phyloP scores from a whole-genome alignment of 2,329 filamentous ascomycete species.

The Beauveria brongniartii region DNA sequence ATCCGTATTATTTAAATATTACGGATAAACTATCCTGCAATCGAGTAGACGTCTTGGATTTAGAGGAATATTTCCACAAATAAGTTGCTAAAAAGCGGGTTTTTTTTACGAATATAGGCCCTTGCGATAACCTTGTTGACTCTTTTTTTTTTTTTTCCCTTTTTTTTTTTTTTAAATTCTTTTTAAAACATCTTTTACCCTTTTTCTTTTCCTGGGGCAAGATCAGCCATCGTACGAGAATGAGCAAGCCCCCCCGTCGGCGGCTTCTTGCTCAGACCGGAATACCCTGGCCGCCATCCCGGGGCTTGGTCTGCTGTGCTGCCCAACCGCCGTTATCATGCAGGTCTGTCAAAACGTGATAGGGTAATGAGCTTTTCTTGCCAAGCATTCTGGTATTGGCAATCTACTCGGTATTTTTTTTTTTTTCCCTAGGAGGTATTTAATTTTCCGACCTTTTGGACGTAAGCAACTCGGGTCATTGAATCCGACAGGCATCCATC shows the following conservation, averaged over 20 bases:
- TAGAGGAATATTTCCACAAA: background rate
- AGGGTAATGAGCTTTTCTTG: background rate
- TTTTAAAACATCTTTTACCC: background rate
- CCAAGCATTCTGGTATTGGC: background rate
- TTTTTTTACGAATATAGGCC: background rate
- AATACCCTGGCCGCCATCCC: background rate
- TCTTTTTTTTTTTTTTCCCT: background rate
- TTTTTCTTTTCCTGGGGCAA: background rate
- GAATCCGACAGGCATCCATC: too few species aligned
- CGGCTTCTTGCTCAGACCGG: background rate
- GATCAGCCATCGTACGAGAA: constrained; percentile 10
- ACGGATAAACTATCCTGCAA: background rate
- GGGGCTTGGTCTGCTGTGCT: background rate
- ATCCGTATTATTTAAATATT: too few species aligned
- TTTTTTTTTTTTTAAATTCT: too few species aligned
- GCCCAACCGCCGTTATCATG: background rate
- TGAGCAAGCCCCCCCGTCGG: background rate
- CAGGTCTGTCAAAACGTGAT: background rate
- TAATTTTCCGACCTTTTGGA: too few species aligned
- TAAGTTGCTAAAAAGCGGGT: constrained; percentile 1
- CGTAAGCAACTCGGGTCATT: too few species aligned
- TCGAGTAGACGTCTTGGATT: background rate
- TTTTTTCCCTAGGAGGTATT: too few species aligned
- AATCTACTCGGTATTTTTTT: too few species aligned
- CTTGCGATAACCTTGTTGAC: background rate